Base-by-base conservation (phyloP, 2,329 filamentous ascomycete genomes). In the Elsinoe batatas region DNA sequence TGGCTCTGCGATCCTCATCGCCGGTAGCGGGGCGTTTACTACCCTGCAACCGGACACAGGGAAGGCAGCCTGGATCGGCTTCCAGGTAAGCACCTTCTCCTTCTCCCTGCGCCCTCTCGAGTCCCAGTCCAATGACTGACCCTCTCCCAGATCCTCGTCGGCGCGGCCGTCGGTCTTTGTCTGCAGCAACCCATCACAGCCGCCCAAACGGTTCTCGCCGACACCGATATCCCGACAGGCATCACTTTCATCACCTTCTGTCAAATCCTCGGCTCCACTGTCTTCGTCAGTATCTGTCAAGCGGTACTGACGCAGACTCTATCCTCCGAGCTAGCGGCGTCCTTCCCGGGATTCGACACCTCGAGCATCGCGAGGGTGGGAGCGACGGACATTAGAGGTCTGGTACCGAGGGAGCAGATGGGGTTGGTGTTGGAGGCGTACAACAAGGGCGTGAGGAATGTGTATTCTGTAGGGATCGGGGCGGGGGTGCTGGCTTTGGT, bases 361-460 rank as follows among this genome's bases (percentile, higher is more conserved):
- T 55, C 36, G n/a, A 57, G 69, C 7, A 71, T 76, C 3, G 61
- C 71, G 11, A 62, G 61, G 1, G 68, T 68, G 3, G 76, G 76
- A 40, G 75, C 76, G 2, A 87, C 82, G 0, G 74, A 81, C 50
- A 72, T 88, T 15, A 75, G 76, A 55, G 62, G 69, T 0, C 63
- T 71, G 1, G 78, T 86, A 20, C 69, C 75, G 0, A 60, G 67
- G 0, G 62, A 78, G 55, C 76, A 74, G 54, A 65, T 82, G 6
- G 64, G 66, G 1, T 65, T 70, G 0, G 80, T 88, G 11, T 69
- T 82, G 1, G 60, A 70, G 0, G 82, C 80, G 0, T 87, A 87
- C 69, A 85, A 85, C 63, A 64, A 72, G 17, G 72, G 81, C 0
- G 67, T 87, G 40, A 74, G 74, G 1, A 68, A 75, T 57, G 75